Conservation (phyloP, 1,284 basidiomycete genomes). For the Schizophyllum amplum region DNA sequence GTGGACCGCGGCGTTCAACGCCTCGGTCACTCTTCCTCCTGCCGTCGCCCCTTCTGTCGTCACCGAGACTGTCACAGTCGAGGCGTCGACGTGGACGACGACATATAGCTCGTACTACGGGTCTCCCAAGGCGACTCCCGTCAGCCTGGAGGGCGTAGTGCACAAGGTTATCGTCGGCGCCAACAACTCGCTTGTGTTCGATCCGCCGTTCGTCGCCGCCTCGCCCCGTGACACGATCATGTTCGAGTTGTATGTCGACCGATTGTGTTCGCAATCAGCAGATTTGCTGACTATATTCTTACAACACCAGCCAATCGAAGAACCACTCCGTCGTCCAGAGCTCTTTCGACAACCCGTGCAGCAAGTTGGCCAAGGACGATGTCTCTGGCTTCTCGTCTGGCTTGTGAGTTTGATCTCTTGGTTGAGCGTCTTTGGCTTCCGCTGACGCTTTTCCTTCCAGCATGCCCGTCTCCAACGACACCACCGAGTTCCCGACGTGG, state of each 20-base stretch:
- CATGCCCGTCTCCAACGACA: slow-evolving; percentile 30
- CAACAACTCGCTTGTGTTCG: slow-evolving; percentile 25
- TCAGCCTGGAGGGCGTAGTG: slow-evolving; percentile 21
- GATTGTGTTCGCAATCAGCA: too few relatives aligned
- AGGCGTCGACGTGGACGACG: slow-evolving; percentile 25
- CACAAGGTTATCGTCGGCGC: slow-evolving; percentile 36
- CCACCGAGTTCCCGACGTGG: slow-evolving; percentile 38
- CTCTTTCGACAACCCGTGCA: slow-evolving; percentile 47
- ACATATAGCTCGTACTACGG: slow-evolving; percentile 32
- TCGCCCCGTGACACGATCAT: slow-evolving; percentile 24
- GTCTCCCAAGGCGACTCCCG: slow-evolving; percentile 29
- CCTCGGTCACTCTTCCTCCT: slow-evolving; percentile 25
- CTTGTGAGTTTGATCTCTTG: slow-evolving; percentile 24
- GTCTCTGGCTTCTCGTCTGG: slow-evolving; percentile 42
- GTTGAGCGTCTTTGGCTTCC: neutral
- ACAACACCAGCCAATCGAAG: slow-evolving; percentile 18
- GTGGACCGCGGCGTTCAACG: slow-evolving; percentile 2
- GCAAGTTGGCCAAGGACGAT: slow-evolving; percentile 27
- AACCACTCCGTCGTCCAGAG: slow-evolving; percentile 60
- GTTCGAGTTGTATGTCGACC: slow-evolving; percentile 5
- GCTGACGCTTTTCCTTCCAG: slow-evolving; percentile 18
- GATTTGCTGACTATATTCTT: neutral
- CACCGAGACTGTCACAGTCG: slow-evolving; percentile 28
- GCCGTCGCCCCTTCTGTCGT: slow-evolving; percentile 26
- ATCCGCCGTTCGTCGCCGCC: slow-evolving; percentile 37